Evolutionary conservation across 108 stramenopile genomes (phyloP), one percentile per base, ranked within the genome.

Genomic region (Epithemia pelagica): DNA sequence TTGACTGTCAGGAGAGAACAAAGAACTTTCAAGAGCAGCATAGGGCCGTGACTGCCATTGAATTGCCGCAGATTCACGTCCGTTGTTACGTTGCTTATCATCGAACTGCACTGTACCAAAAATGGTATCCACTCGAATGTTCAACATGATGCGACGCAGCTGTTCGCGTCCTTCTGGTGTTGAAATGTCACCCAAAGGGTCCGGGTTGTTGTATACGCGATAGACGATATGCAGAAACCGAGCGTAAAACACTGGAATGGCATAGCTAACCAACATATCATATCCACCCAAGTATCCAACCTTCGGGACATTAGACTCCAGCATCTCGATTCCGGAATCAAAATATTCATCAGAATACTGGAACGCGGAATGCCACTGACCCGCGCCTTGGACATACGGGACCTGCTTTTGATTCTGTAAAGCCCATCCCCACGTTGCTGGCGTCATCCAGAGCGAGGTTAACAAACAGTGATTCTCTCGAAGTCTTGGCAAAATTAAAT

Each of bases 61-160:
- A 3, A 68, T 80, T 24, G 70, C 77, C 23, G 84, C 84, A 0
- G 82, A 68, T 28, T 56, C 79, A 32, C 84, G 79, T 7, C 84
- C 84, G 51, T 51, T 61, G 31, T 86, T 86, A 25, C 78, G 65
- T 32, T 75, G 76, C 59, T 73, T 58, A 31, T 69, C 64, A 56
- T 82, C 55, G 27, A 86, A 78, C 0, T 58, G 37, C 15, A 82
- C 66, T n/a, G 75, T 79, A 1, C 84, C 84, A 63, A 81, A 86
- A 28, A 86, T 74, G 15, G 84, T 82, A 2, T 82, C 70, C 0
- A 58, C 68, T 0, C 74, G 72, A 19, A 82, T 61, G 3, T 73
- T 54, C 54, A 60, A 31, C 59, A 86, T 37, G 32, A 24, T 54
- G 10, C 82, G 67, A n/a, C 84, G 76, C 15, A 86, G 23, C 8